Evolutionary conservation across 2,329 filamentous ascomycete species (phyloP).

Genomic region (Bipolaris oryzae): DNA sequence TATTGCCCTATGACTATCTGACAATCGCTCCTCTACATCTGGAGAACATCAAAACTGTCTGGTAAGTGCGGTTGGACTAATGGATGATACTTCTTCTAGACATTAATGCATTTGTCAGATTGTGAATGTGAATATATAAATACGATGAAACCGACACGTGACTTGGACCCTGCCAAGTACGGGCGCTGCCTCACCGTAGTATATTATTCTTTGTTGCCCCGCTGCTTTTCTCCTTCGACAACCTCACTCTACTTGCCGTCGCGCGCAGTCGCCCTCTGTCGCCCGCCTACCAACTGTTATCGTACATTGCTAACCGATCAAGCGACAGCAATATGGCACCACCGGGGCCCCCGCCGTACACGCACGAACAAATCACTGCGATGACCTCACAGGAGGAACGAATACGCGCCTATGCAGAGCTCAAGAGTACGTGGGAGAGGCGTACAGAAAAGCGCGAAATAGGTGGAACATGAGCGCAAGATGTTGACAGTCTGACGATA

Average conservation of each 20-base stretch:
- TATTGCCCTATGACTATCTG: too few species aligned
- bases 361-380: conserved; percentile 30
- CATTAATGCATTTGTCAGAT: too few species aligned
- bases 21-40: too few species aligned
- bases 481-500: conserved; percentile 19
- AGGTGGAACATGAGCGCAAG: conserved; percentile 14
- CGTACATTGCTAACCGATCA: conserved; percentile 6
- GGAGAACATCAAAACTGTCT: too few species aligned
- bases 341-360: conserved; percentile 35
- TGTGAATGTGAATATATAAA: too few species aligned
- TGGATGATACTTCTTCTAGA: too few species aligned
- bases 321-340: conserved; percentile 25
- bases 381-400: conserved; percentile 29
- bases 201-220: conserved; percentile 19
- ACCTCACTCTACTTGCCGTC: not conserved
- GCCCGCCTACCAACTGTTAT: not conserved
- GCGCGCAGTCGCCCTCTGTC: too few species aligned
- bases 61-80: too few species aligned
- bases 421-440: conserved; percentile 29
- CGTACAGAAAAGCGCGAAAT: not conserved
- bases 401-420: conserved; percentile 31
- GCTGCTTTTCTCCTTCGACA: conserved; percentile 3
- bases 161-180: conserved; percentile 12
- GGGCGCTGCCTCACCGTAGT: not conserved
- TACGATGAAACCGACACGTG: conserved; percentile 7